A percentile compares a stretch with the other conserved stretches of the same genome.
Evolutionary conservation across 2,329 filamentous ascomycete species (phyloP).

Genomic region (Diaporthe longicolla): DNA sequence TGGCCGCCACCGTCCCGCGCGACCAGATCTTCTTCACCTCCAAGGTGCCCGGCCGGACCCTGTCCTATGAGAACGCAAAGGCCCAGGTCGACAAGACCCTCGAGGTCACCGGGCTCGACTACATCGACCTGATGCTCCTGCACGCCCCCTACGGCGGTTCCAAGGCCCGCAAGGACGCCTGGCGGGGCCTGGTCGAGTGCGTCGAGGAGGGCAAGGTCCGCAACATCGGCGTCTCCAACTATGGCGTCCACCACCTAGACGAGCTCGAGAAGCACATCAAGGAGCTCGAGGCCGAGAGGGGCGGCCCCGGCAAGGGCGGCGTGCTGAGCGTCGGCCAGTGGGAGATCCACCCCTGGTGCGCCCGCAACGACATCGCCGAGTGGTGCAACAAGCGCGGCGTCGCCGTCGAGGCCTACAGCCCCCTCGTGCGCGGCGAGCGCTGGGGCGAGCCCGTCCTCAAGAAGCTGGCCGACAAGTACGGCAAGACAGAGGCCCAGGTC

Average conservation of each 20-base stretch:
- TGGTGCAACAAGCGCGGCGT: conserved; percentile 79
- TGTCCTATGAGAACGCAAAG: conserved; percentile 75
- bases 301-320: conserved; percentile 75
- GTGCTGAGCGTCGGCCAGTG: conserved; percentile 88
- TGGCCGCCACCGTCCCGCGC: conserved; percentile 57
- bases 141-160: conserved; percentile 73
- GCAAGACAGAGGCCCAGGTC: conserved; percentile 81
- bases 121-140: conserved; percentile 77
- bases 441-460: conserved; percentile 77
- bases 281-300: conserved; percentile 72
- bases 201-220: conserved; percentile 73
- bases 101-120: conserved; percentile 72
- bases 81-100: conserved; percentile 75
- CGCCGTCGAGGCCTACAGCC: conserved; percentile 74
- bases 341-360: conserved; percentile 91
- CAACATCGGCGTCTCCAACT: conserved; percentile 76
- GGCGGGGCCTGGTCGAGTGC: conserved; percentile 74
- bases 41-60: conserved; percentile 62
- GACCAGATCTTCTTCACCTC: conserved; percentile 69
- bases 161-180: conserved; percentile 69
- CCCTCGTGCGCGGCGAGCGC: conserved; percentile 76
- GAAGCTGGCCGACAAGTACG: conserved; percentile 78
- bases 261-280: conserved; percentile 72
- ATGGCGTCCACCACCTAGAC: conserved; percentile 73
- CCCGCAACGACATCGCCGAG: conserved; percentile 81